Evolutionary conservation across 805 yeast genomes (phyloP), one percentile per base, ranked within the genome.

Genomic region (Ogataea angusta): DNA sequence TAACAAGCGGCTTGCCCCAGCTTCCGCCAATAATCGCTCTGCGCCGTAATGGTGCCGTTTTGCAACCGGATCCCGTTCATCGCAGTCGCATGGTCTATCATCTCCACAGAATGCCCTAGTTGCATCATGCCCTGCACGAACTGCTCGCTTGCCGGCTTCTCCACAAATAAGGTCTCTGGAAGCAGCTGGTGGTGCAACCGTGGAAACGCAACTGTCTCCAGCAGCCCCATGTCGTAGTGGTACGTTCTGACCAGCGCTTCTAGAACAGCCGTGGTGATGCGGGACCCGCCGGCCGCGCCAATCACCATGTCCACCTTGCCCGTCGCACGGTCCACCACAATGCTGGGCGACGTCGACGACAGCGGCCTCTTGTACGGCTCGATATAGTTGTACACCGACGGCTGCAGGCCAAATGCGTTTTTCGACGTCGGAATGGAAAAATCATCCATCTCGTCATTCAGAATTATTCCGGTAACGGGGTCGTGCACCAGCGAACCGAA

Each of bases 361-460:
- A 91, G 67, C 2, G 99, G 98, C 46, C 98, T 70, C 52, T 82
- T 85, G 44, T 64, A 72, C 0, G 96, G 95, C 33, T 68, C 72
- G 19, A 89, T 76, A 55, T 76, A 85, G 60, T 91, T 91, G 68
- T 74, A 85, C 14, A 78, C 67, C 0, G 96, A 86, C 0, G 99
- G 95, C 8, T 78, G 75, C 35, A 91, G 72, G 18, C 82, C 84
- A 63, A 89, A 91, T 12, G 88, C 82, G 61, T 91, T 91, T 13
- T 75, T 68, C 6, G 72, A 66, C 12, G 75, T 69, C 1, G 93
- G 89, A 23, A 76, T 69, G 7, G 95, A 83, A 56, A 91, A 91
- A 59, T 91, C 98, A 62, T 91, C 97, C 96, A 91, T 90, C 61
- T 91, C 88, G 52, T 87, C 80, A 64, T 91, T 91, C 54, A 91